phyloP scores from a whole-genome alignment of 306 rosid species.

The Acacia confusa region DNA sequence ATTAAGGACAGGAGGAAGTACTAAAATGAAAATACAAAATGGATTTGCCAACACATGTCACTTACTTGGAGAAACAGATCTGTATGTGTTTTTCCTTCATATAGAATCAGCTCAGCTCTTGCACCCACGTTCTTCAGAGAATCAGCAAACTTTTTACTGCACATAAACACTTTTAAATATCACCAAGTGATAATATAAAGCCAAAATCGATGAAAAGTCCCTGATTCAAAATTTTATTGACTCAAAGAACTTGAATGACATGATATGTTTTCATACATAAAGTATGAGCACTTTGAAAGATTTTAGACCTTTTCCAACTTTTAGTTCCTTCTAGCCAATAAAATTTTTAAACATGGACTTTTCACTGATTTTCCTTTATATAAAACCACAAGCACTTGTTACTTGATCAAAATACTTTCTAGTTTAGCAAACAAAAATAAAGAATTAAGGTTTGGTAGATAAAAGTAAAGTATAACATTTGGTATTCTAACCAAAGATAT shows the following conservation, averaged over 20 bases:
- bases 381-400: neutral
- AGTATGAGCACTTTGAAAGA: too few species aligned
- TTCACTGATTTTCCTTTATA: too few species aligned
- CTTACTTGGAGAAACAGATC: slow-evolving; percentile 95
- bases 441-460: neutral
- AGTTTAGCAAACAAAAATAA: slow-evolving; percentile 16
- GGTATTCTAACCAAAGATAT: neutral
- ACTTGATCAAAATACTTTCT: neutral
- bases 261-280: too few species aligned
- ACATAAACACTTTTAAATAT: slow-evolving; percentile 31
- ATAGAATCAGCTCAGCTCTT: slow-evolving; percentile 63
- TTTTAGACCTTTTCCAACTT: too few species aligned
- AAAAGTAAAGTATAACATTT: slow-evolving; percentile 7
- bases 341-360: too few species aligned
- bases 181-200: neutral
- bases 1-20: too few species aligned
- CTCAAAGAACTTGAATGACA: too few species aligned
- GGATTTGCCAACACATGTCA: slow-evolving; percentile 10
- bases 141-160: slow-evolving; percentile 69
- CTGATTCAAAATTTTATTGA: too few species aligned
- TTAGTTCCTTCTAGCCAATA: too few species aligned
- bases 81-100: slow-evolving; percentile 88
- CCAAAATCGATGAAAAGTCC: too few species aligned
- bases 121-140: slow-evolving; percentile 69
- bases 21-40: neutral